phyloP scores from a whole-genome alignment of 2,329 filamentous ascomycete genomes.

The Pseudogymnoascus sp. region DNA sequence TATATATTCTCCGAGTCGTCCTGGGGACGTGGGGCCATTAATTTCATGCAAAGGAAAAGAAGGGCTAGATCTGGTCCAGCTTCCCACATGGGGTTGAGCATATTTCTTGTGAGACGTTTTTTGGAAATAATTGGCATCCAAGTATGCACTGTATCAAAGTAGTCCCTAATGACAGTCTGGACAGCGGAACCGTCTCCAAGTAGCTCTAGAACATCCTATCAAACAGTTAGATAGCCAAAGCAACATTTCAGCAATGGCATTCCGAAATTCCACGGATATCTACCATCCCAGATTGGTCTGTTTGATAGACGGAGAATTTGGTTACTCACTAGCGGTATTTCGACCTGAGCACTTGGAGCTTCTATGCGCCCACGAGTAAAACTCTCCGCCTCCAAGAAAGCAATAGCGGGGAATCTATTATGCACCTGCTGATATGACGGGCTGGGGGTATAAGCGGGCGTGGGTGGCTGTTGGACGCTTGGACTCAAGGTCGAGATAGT shows the following conservation, averaged over 20 bases:
- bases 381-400: slow-evolving; percentile 36
- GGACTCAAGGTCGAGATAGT: neutral
- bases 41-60: slow-evolving; percentile 41
- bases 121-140: slow-evolving; percentile 42
- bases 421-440: slow-evolving; percentile 19
- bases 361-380: slow-evolving; percentile 31
- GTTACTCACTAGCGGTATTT: slow-evolving; percentile 32
- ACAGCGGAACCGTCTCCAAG: slow-evolving; percentile 33
- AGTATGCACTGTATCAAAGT: slow-evolving; percentile 37
- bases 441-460: slow-evolving; percentile 19
- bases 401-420: slow-evolving; percentile 34
- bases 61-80: slow-evolving; percentile 38
- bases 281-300: neutral
- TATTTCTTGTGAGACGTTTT: slow-evolving; percentile 34
- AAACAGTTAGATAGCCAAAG: neutral
- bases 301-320: neutral
- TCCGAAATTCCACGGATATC: neutral
- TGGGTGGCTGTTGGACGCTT: neutral
- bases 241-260: neutral
- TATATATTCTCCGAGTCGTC: slow-evolving; percentile 30
- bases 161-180: slow-evolving; percentile 32
- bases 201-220: slow-evolving; percentile 32
- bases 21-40: slow-evolving; percentile 31
- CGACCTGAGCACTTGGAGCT: slow-evolving; percentile 32
- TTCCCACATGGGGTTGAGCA: slow-evolving; percentile 35